Evolutionary conservation across 371 early-diverging fungal genomes (phyloP).

Genomic region (Ordospora colligata): DNA sequence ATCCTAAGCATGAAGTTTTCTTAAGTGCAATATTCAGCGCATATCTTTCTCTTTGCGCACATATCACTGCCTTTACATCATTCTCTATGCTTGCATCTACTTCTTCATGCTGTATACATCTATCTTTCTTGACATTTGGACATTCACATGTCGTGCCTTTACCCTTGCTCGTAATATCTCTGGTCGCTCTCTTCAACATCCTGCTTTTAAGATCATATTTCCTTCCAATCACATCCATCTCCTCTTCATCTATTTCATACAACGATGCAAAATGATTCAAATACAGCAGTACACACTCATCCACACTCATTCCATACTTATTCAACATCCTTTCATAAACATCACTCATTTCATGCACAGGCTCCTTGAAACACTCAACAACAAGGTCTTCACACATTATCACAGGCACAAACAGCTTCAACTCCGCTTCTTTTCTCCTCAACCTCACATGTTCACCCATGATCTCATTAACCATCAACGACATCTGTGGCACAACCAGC

Average conservation of each 20-base stretch:
- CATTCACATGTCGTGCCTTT: background rate
- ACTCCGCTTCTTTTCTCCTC: slow-evolving; percentile 6
- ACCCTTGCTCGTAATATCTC: too few species aligned
- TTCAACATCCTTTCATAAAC: background rate
- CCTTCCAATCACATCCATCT: background rate
- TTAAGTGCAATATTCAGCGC: background rate
- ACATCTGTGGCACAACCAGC: slow-evolving; percentile 28
- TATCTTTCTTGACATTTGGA: background rate
- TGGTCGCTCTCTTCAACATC: too few species aligned
- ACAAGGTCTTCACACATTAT: slow-evolving; percentile 30
- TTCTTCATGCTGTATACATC: background rate
- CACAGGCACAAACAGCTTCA: slow-evolving; percentile 28
- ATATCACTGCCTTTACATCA: background rate
- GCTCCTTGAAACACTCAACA: slow-evolving; percentile 28
- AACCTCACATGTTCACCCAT: slow-evolving; percentile 15
- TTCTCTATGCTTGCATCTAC: background rate
- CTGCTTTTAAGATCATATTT: background rate
- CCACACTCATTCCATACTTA: background rate
- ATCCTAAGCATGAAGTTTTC: background rate
- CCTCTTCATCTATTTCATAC: background rate
- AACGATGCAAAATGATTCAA: background rate
- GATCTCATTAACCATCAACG: background rate
- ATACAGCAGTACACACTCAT: background rate
- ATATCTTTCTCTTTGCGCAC: background rate
- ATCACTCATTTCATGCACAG: background rate